These are phyloP conservation scores for Leonotis leonurus DNA, from an alignment of 257 asterid species.

Conservation along the genomic window DNA sequence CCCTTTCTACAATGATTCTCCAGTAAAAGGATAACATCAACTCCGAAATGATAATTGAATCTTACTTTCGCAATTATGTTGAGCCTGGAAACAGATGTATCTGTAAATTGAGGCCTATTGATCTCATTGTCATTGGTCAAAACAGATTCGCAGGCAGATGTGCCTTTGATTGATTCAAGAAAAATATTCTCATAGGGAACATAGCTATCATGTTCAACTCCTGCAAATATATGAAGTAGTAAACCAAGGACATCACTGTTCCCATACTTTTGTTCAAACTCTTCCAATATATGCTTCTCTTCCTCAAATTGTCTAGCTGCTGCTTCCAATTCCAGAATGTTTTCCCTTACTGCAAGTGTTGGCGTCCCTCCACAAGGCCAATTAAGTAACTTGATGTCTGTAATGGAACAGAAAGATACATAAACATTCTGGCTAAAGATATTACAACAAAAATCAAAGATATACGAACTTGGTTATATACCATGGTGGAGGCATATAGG, in stretches of 20 bases:
- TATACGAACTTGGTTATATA: constrained; percentile 21
- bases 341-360: constrained; percentile 58
- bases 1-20: neutral
- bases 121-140: constrained; percentile 5
- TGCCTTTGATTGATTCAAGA: constrained; percentile 22
- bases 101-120: constrained; percentile 10
- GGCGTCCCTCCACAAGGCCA: constrained; percentile 49
- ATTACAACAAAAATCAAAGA: neutral
- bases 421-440: neutral
- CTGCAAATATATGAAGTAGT: constrained; percentile 40
- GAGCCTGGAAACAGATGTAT: constrained; percentile 16
- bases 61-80: constrained; percentile 4
- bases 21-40: neutral
- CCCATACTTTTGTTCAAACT: constrained; percentile 41
- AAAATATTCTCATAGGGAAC: constrained; percentile 51
- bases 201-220: constrained; percentile 42
- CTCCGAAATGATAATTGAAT: neutral
- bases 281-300: constrained; percentile 38
- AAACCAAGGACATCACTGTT: constrained; percentile 38
- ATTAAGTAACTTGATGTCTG: constrained; percentile 52
- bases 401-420: constrained; percentile 2
- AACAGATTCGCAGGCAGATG: neutral
- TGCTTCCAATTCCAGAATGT: constrained; percentile 63
- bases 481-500: constrained; percentile 93
- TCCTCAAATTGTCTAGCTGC: constrained; percentile 75